Evolutionary conservation across 1,139 yeast genomes (phyloP).

Genomic region (Saccharomyces hybrid): DNA sequence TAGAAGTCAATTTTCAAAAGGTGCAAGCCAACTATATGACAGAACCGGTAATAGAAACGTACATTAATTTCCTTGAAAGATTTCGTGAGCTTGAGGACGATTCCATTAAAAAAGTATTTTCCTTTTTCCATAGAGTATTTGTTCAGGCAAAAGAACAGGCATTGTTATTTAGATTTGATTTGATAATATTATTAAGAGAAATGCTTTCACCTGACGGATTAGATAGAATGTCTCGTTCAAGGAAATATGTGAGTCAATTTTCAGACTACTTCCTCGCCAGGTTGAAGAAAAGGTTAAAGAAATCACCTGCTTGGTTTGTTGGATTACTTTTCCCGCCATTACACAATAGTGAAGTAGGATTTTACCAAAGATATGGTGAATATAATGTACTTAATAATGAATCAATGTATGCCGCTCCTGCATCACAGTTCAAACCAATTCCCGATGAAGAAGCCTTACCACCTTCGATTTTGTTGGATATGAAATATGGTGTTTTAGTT

Average conservation of each 20-base stretch:
- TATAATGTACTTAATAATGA: constrained; percentile 7
- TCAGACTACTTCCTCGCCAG: constrained; percentile 60
- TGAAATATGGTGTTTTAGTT: constrained; percentile 28
- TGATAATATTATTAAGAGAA: constrained; percentile 49
- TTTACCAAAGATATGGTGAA: constrained; percentile 45
- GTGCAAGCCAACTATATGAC: constrained; percentile 37
- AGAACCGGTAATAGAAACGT: constrained; percentile 33
- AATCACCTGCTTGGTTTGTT: constrained; percentile 50
- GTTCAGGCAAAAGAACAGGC: constrained; percentile 53
- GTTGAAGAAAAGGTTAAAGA: constrained; percentile 44
- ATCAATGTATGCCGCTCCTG: constrained; percentile 14
- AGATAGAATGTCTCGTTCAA: constrained; percentile 32
- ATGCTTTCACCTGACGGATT: constrained; percentile 37
- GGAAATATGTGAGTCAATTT: constrained; percentile 60
- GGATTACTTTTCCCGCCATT: constrained; percentile 65
- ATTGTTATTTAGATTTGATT: constrained; percentile 67
- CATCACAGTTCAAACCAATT: constrained; percentile 21
- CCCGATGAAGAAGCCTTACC: constrained; percentile 23
- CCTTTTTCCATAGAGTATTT: constrained; percentile 67
- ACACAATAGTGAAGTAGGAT: constrained; percentile 38
- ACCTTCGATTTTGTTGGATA: constrained; percentile 16
- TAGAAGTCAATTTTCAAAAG: constrained; percentile 43
- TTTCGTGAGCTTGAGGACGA: constrained; percentile 55
- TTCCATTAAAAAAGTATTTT: constrained; percentile 56
- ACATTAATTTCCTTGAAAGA: constrained; percentile 37